Evolutionary conservation across 495 filamentous ascomycete genomes (phyloP).

Genomic region (Penicillium salamii): DNA sequence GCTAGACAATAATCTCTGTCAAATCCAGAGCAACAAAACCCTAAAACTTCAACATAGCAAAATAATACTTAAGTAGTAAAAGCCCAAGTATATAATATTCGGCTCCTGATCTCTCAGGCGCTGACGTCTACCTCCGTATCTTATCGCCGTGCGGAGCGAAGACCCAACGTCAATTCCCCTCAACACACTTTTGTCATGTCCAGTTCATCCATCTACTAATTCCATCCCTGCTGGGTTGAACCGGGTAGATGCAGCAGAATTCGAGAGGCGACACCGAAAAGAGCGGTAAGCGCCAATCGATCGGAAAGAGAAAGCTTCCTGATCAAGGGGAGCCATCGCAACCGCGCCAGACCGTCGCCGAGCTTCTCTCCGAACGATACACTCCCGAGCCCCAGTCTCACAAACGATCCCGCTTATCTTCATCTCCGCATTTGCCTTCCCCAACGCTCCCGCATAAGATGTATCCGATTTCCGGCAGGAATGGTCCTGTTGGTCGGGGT

Average conservation of each 20-base stretch:
- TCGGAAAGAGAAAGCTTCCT: conserved; percentile 47
- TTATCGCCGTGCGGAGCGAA: conserved; percentile 30
- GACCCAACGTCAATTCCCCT: conserved; percentile 27
- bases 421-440: conserved; percentile 20
- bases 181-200: conserved; percentile 15
- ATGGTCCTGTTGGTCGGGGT: conserved; percentile 27
- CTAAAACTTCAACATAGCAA: no score
- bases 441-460: conserved; percentile 33
- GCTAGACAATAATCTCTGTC: no score
- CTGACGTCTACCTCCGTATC: conserved; percentile 14
- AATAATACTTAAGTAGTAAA: no score
- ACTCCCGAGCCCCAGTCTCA: conserved; percentile 22
- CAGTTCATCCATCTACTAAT: conserved; percentile 10
- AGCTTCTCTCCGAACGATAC: conserved; percentile 41
- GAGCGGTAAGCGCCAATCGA: conserved; percentile 49
- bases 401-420: conserved; percentile 43
- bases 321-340: conserved; percentile 38
- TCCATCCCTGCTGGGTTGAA: conserved; percentile 24
- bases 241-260: conserved; percentile 49
- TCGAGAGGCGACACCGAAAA: conserved; percentile 41
- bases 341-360: conserved; percentile 46
- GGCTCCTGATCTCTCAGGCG: not conserved
- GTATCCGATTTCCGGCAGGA: conserved; percentile 46
- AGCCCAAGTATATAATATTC: no score
- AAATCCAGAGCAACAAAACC: no score